phyloP scores from a whole-genome alignment of 768 basidiomycete genomes.

The Termitomyces bulborhizus region DNA sequence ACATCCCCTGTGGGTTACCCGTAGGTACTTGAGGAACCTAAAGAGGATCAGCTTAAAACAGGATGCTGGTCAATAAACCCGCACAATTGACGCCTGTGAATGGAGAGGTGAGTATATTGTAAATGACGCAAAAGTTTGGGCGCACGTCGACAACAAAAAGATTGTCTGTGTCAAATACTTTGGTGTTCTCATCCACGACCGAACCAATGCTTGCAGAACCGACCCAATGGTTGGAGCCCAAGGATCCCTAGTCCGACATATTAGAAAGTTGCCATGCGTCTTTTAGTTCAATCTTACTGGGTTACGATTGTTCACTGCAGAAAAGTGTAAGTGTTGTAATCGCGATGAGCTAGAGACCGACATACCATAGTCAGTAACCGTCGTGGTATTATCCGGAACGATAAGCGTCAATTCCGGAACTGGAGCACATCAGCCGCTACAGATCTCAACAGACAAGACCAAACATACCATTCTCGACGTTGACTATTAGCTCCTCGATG shows the following conservation, averaged over 20 bases:
- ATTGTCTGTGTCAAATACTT: slow-evolving; percentile 44
- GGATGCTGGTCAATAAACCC: slow-evolving; percentile 3
- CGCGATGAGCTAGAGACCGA: not conserved
- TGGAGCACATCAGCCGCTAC: slow-evolving; percentile 13
- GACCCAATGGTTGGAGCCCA: slow-evolving; percentile 67
- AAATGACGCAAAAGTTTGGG: not conserved
- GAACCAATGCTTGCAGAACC: slow-evolving; percentile 47
- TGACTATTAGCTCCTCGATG: slow-evolving; percentile 41
- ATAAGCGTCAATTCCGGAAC: slow-evolving; percentile 49
- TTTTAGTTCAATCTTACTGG: slow-evolving; percentile 9
- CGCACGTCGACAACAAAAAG: slow-evolving; percentile 51
- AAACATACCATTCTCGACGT: slow-evolving; percentile 33
- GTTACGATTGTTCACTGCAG: slow-evolving; percentile 32
- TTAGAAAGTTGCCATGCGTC: not conserved
- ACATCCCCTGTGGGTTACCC: slow-evolving; percentile 50
- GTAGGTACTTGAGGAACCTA: slow-evolving; percentile 48
- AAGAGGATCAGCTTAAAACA: not conserved
- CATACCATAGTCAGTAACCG: slow-evolving; percentile 45
- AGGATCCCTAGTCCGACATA: slow-evolving; percentile 19
- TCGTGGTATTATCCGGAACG: slow-evolving; percentile 54
- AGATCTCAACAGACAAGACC: not conserved
- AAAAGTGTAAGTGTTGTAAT: slow-evolving; percentile 3
- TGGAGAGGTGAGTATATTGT: not conserved
- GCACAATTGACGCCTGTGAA: slow-evolving; percentile 28
- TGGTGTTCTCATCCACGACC: slow-evolving; percentile 56